These are phyloP conservation scores for Monosporascus cannonballus DNA, from an alignment of 2,329 filamentous ascomycete species.

Conservation along the genomic window DNA sequence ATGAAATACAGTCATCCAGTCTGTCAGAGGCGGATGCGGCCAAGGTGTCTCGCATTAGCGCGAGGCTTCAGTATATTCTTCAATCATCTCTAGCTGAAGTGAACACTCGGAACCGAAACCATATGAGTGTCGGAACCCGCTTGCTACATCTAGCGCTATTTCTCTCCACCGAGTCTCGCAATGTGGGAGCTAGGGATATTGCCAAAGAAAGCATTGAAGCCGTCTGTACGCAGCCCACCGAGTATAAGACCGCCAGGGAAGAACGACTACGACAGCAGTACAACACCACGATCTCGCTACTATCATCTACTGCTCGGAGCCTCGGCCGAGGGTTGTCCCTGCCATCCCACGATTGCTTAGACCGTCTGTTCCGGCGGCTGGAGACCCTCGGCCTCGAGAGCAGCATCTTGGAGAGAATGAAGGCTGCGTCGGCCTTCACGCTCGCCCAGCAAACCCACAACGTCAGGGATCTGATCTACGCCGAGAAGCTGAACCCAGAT, in stretches of 20 bases:
- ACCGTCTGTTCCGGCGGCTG: slow-evolving; percentile 34
- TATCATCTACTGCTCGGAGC: slow-evolving; percentile 23
- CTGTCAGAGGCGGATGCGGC: slow-evolving; percentile 9
- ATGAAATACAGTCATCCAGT: slow-evolving; percentile 8
- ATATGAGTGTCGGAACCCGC: slow-evolving; percentile 10
- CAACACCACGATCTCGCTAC: slow-evolving; percentile 19
- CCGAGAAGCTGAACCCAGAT: slow-evolving; percentile 34
- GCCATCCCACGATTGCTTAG: slow-evolving; percentile 21
- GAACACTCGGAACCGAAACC: slow-evolving; percentile 8
- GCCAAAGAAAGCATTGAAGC: slow-evolving; percentile 12
- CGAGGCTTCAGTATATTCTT: slow-evolving; percentile 23
- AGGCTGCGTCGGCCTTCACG: slow-evolving; percentile 42
- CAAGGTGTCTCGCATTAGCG: slow-evolving; percentile 15
- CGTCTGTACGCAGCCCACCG: slow-evolving; percentile 7
- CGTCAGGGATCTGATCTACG: slow-evolving; percentile 47
- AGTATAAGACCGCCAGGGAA: slow-evolving; percentile 6
- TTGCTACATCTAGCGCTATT: slow-evolving; percentile 18
- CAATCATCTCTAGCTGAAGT: slow-evolving; percentile 20
- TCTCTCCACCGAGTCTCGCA: slow-evolving; percentile 11
- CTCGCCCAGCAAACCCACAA: slow-evolving; percentile 47
- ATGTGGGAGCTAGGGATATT: slow-evolving; percentile 4
- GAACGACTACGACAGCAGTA: slow-evolving; percentile 15
- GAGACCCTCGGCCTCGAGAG: slow-evolving; percentile 26
- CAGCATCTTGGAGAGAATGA: slow-evolving; percentile 31
- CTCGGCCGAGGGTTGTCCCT: slow-evolving; percentile 21